These are phyloP conservation scores for Scopulariopsis brevicaulis DNA, from an alignment of 2,329 filamentous ascomycete species.

Conservation along the genomic window DNA sequence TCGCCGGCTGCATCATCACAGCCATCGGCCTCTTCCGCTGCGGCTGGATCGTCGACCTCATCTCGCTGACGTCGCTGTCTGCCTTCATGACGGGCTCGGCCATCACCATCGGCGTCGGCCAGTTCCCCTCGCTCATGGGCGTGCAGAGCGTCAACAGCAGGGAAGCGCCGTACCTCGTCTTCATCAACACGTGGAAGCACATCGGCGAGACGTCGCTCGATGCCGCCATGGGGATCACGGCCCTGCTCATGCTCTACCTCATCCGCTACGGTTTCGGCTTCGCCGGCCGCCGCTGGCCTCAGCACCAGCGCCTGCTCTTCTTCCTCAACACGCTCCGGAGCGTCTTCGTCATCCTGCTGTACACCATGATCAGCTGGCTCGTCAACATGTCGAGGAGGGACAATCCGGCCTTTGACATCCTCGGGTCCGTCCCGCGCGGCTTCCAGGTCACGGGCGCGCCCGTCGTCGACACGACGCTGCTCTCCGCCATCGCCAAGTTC, in stretches of 20 bases:
- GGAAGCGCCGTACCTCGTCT: slow-evolving; percentile 67
- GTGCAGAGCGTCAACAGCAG: slow-evolving; percentile 64
- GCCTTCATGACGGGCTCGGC: slow-evolving; percentile 97
- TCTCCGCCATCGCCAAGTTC: slow-evolving; percentile 52
- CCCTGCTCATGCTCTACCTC: slow-evolving; percentile 64
- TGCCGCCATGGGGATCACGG: slow-evolving; percentile 79
- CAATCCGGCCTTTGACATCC: slow-evolving; percentile 59
- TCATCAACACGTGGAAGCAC: slow-evolving; percentile 72
- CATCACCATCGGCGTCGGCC: slow-evolving; percentile 75
- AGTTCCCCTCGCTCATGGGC: slow-evolving; percentile 73
- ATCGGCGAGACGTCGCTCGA: slow-evolving; percentile 60
- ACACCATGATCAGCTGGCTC: slow-evolving; percentile 82
- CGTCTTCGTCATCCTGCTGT: slow-evolving; percentile 82
- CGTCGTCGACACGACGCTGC: slow-evolving; percentile 44
- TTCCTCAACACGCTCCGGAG: slow-evolving; percentile 87
- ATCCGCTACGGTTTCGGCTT: slow-evolving; percentile 57
- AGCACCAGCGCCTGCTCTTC: slow-evolving; percentile 66
- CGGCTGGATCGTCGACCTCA: slow-evolving; percentile 89
- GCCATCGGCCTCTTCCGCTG: slow-evolving; percentile 68
- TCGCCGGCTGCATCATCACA: slow-evolving; percentile 66
- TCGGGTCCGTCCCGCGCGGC: slow-evolving; percentile 69
- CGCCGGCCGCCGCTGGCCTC: slow-evolving; percentile 57
- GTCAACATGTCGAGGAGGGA: slow-evolving; percentile 59
- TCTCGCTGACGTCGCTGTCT: slow-evolving; percentile 79
- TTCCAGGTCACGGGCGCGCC: slow-evolving; percentile 63